phyloP scores from a whole-genome alignment of 768 basidiomycete species.

The Clavulina sp. region DNA sequence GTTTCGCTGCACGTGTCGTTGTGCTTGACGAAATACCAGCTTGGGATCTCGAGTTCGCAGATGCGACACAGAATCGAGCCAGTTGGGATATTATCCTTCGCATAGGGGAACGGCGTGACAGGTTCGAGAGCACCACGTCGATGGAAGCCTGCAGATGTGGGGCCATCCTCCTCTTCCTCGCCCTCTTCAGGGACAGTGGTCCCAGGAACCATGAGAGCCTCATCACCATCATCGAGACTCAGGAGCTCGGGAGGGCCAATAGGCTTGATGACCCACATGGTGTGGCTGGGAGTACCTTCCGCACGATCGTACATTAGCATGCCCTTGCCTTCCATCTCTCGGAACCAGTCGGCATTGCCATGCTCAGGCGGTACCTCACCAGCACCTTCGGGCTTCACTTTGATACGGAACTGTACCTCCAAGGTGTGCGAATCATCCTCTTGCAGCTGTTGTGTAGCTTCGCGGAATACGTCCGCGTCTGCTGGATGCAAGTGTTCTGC shows the following conservation, averaged over 20 bases:
- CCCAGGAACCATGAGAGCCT: too few relatives aligned
- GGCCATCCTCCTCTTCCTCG: constrained; percentile 4
- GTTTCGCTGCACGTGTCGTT: constrained; percentile 97
- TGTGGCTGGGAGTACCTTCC: constrained; percentile 74
- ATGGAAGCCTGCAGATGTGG: constrained; percentile 6
- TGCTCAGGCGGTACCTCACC: constrained; percentile 23
- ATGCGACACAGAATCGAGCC: constrained; percentile 88
- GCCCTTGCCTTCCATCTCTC: constrained; percentile 91
- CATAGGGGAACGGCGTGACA: constrained; percentile 57
- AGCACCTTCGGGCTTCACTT: constrained; percentile 49
- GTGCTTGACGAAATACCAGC: constrained; percentile 99
- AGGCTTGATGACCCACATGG: constrained; percentile 92
- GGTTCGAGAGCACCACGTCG: constrained; percentile 19
- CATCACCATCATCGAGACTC: neutral
- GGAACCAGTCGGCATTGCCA: constrained; percentile 26
- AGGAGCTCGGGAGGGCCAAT: constrained; percentile 10
- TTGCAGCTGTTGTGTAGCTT: constrained; percentile 68
- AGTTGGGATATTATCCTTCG: constrained; percentile 50
- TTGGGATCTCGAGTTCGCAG: constrained; percentile 89
- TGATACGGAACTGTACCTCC: constrained; percentile 77
- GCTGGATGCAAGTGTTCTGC: constrained; percentile 61
- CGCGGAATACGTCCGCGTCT: constrained; percentile 69
- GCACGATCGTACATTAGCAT: constrained; percentile 96
- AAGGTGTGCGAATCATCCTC: constrained; percentile 89
- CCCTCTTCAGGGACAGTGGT: constrained; percentile 5